Evolutionary conservation across 2,329 filamentous ascomycete species (phyloP), one percentile per base, ranked within the genome.

Genomic region (Penicillium sp.): DNA sequence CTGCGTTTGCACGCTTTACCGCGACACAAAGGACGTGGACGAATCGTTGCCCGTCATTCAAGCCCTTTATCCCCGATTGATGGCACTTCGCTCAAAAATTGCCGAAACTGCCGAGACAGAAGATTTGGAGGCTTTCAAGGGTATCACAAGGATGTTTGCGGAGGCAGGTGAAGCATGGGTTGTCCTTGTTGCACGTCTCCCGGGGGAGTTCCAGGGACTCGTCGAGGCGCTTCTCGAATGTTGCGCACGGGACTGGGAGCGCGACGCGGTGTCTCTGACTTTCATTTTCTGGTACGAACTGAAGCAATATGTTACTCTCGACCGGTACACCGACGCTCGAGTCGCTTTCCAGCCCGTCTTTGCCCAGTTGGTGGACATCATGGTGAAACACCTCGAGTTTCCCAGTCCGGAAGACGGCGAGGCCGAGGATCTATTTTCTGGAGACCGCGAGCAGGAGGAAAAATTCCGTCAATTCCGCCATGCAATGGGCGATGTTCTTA

Each of bases 231-330:
- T 99, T 17, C 82, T 97, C n/a, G 93, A 97, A 77, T 96, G 92
- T 70, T 93, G 91, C 60, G 86, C 89, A 12, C 85, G 89, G 65
- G 94, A 99, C 74, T 87, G 87, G 72, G 93, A 97, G 53, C 86
- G 89, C 61, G 94, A 99, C 65, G 91, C 93, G 5, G 92, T 99
- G 62, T 90, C 91, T 53, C 87, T 94, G 68, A 99, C 96, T 0
- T 99, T 99, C 77, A 87, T 86, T 65, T 97, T 99, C 78, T 99
- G 94, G 94, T 97, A 96, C 73, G 94, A 99, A 72, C 83, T 99
- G 47, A 99, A 99, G 80, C 92, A 97, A 73, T 97, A 96, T 73
- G 82, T 99, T 48, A 92, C 93, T 1, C 77, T 99, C 53, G 93
- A 97, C 36, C 89, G 89, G 65, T 99, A 97, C 72, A 89, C 90